A percentile compares a stretch with the other conserved stretches of the same genome.
These are phyloP conservation scores for Viridothelium virens DNA, from an alignment of 495 filamentous ascomycete genomes.

Conservation along the genomic window DNA sequence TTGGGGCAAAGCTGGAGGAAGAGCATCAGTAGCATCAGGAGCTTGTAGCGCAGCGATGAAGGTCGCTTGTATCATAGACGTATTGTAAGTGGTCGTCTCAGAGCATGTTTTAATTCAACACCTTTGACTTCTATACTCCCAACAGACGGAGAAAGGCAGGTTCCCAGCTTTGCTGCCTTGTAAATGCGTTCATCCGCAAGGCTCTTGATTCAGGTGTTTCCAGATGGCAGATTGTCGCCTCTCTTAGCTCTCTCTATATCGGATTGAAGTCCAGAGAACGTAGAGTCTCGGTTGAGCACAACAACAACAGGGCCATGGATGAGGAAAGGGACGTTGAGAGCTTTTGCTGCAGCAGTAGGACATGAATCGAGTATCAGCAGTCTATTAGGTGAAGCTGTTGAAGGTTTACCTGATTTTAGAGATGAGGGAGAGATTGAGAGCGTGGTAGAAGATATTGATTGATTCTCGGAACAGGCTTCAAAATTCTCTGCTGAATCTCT, in stretches of 20 bases:
- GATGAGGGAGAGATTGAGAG: background rate
- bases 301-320: background rate
- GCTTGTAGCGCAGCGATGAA: background rate
- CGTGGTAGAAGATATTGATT: background rate
- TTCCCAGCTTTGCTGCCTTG: background rate
- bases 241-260: too few relatives aligned
- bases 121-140: background rate
- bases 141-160: background rate
- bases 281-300: too few relatives aligned
- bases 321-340: background rate
- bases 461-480: too few relatives aligned
- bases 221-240: too few relatives aligned
- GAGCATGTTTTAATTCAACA: background rate
- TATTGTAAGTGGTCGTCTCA: background rate
- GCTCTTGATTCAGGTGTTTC: too few relatives aligned
- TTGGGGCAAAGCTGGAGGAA: background rate
- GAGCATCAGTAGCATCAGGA: background rate
- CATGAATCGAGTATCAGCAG: background rate
- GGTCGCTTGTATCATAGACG: background rate
- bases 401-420: background rate
- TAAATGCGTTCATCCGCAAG: too few relatives aligned
- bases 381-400: background rate
- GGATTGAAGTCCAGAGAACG: too few relatives aligned
- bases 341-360: background rate
- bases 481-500: too few relatives aligned